phyloP scores from a whole-genome alignment of 305 asterid genomes.

The Ruellia speciosa region DNA sequence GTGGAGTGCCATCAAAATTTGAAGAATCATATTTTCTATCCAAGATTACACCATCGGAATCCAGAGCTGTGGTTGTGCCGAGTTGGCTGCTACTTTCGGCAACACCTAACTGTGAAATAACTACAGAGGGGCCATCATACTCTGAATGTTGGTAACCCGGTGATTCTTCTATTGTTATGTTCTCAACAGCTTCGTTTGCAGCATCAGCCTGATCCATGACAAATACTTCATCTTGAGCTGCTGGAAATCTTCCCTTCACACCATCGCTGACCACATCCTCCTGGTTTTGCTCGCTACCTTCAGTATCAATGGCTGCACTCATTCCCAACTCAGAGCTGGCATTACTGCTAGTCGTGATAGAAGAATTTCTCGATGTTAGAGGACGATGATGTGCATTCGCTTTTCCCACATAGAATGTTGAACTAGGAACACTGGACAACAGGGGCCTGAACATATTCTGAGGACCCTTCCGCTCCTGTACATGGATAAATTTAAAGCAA shows the following conservation, averaged over 20 bases:
- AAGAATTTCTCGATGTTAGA: slow-evolving; percentile 60
- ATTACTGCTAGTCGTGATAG: slow-evolving; percentile 78
- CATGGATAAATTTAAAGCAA: slow-evolving; percentile 10
- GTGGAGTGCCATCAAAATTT: slow-evolving; percentile 29
- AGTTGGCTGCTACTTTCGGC: slow-evolving; percentile 28
- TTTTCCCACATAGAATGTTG: slow-evolving; percentile 68
- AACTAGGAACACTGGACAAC: slow-evolving; percentile 88
- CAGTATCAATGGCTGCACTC: slow-evolving; percentile 55
- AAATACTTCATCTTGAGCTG: slow-evolving; percentile 52
- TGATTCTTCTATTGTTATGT: slow-evolving; percentile 25
- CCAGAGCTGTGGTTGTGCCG: slow-evolving; percentile 27
- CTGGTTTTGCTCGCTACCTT: slow-evolving; percentile 56
- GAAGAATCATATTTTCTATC: slow-evolving; percentile 25
- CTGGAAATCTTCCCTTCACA: slow-evolving; percentile 33
- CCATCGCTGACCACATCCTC: slow-evolving; percentile 47
- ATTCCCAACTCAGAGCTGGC: slow-evolving; percentile 72
- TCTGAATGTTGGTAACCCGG: slow-evolving; percentile 28
- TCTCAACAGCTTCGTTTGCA: slow-evolving; percentile 30
- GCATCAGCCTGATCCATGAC: slow-evolving; percentile 54
- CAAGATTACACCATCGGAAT: slow-evolving; percentile 31
- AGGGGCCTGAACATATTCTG: slow-evolving; percentile 96
- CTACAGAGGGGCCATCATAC: slow-evolving; percentile 22
- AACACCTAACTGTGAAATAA: slow-evolving; percentile 26
- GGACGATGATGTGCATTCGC: slow-evolving; percentile 46
- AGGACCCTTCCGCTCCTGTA: slow-evolving; percentile 78